Conservation (phyloP, 1,139 yeast species). For the Spencermartinsiella ligniputridi region DNA sequence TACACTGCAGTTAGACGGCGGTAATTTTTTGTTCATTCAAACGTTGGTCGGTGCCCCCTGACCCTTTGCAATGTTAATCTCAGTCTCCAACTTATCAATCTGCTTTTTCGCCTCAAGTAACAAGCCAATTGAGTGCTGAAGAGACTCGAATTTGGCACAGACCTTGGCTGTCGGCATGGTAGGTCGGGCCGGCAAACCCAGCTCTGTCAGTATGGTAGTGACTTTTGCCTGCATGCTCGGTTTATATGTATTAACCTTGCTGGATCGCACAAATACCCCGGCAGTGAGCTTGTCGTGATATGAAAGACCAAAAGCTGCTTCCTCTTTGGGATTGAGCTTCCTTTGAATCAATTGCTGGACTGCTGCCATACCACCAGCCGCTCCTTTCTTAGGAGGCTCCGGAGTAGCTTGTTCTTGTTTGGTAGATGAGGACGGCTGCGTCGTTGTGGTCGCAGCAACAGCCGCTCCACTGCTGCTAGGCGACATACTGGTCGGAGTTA, state of each 20-base stretch:
- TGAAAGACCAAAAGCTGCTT: slow-evolving; percentile 78
- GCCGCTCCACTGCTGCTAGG: not conserved
- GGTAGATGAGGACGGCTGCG: slow-evolving; percentile 19
- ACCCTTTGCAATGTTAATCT: slow-evolving; percentile 52
- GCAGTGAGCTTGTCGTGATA: slow-evolving; percentile 75
- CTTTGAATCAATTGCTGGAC: slow-evolving; percentile 44
- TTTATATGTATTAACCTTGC: slow-evolving; percentile 56
- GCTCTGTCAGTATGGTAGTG: slow-evolving; percentile 65
- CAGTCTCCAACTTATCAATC: slow-evolving; percentile 81
- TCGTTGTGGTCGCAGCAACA: slow-evolving; percentile 11
- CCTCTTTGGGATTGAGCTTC: slow-evolving; percentile 70
- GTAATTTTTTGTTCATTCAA: too few species aligned
- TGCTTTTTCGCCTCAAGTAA: slow-evolving; percentile 83
- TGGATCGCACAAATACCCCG: slow-evolving; percentile 77
- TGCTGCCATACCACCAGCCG: slow-evolving; percentile 29
- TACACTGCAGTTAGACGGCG: too few species aligned
- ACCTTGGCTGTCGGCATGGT: slow-evolving; percentile 85
- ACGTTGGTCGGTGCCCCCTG: too few species aligned
- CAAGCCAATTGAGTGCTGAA: slow-evolving; percentile 66
- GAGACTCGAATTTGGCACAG: slow-evolving; percentile 71
- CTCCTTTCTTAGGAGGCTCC: slow-evolving; percentile 15
- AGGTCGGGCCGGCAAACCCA: slow-evolving; percentile 74
- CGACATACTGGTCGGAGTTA: slow-evolving; percentile 42
- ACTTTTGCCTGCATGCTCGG: slow-evolving; percentile 77
- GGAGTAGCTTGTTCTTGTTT: slow-evolving; percentile 8